These are phyloP conservation scores for Kluyveromyces lactis DNA, from an alignment of 805 yeast species.

Conservation along the genomic window DNA sequence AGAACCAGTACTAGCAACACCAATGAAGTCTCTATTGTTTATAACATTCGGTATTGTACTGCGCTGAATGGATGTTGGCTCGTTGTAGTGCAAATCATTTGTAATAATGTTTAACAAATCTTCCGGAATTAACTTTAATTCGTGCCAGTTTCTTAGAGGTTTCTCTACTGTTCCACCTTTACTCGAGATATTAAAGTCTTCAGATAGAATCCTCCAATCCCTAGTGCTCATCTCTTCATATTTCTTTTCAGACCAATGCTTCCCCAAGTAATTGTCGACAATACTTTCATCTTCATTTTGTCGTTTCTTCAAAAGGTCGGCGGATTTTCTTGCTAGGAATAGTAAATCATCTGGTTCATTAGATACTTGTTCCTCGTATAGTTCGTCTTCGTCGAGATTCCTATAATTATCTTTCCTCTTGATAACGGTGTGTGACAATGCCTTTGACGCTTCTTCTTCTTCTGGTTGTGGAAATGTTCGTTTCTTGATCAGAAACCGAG, in stretches of 20 bases:
- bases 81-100: slow-evolving; percentile 37
- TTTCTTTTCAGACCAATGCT: slow-evolving; percentile 62
- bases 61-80: slow-evolving; percentile 88
- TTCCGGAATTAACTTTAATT: slow-evolving; percentile 40
- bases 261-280: slow-evolving; percentile 16
- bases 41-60: slow-evolving; percentile 72
- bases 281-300: slow-evolving; percentile 10
- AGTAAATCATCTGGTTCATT: not conserved
- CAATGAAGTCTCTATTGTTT: slow-evolving; percentile 57
- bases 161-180: slow-evolving; percentile 36
- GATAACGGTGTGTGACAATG: no score
- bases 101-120: slow-evolving; percentile 32
- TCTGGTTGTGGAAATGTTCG: not conserved
- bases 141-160: slow-evolving; percentile 74
- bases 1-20: slow-evolving; percentile 94
- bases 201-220: slow-evolving; percentile 85
- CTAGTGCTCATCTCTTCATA: slow-evolving; percentile 60
- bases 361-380: slow-evolving; percentile 1
- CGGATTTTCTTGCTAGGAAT: slow-evolving; percentile 1
- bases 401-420: not conserved
- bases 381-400: not conserved
- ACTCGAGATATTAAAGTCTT: slow-evolving; percentile 61
- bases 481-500: slow-evolving; percentile 2
- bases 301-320: not conserved
- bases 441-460: no score